Evolutionary conservation across 768 basidiomycete species (phyloP).

Genomic region (Lactifluus echinatus): DNA sequence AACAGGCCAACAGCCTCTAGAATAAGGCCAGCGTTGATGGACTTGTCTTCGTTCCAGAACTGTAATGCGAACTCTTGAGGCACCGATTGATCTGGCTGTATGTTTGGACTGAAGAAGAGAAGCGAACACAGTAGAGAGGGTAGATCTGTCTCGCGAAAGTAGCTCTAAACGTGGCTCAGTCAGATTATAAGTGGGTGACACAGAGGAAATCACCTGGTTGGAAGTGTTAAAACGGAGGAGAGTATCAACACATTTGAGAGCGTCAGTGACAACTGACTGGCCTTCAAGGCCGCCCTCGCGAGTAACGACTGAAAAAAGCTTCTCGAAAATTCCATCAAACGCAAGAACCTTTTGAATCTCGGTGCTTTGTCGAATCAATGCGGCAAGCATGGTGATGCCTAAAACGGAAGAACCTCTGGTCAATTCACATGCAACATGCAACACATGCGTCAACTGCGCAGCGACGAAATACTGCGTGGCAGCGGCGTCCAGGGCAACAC

Average conservation of each 20-base stretch:
- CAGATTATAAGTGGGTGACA: constrained; percentile 11
- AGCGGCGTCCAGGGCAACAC: background rate
- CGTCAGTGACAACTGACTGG: constrained; percentile 76
- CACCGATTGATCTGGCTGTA: constrained; percentile 47
- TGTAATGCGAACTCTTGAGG: constrained; percentile 91
- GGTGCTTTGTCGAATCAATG: constrained; percentile 74
- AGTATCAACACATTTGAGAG: constrained; percentile 78
- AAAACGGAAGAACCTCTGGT: constrained; percentile 31
- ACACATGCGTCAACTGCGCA: background rate
- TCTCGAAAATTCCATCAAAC: constrained; percentile 95
- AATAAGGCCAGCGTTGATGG: constrained; percentile 68
- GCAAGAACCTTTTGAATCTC: constrained; percentile 96
- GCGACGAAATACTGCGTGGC: background rate
- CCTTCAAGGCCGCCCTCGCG: constrained; percentile 91
- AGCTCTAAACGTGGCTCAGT: constrained; percentile 56
- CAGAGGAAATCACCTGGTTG: constrained; percentile 60
- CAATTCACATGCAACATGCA: background rate
- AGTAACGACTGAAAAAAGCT: constrained; percentile 79
- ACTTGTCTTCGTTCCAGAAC: constrained; percentile 92
- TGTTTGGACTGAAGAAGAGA: constrained; percentile 58
- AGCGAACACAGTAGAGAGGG: constrained; percentile 58
- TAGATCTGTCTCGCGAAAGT: constrained; percentile 85
- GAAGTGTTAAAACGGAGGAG: constrained; percentile 87
- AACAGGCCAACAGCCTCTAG: constrained; percentile 83
- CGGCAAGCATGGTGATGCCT: constrained; percentile 77